These are phyloP conservation scores for Candida labiduridarum DNA, from an alignment of 1,139 yeast genomes.

Conservation along the genomic window DNA sequence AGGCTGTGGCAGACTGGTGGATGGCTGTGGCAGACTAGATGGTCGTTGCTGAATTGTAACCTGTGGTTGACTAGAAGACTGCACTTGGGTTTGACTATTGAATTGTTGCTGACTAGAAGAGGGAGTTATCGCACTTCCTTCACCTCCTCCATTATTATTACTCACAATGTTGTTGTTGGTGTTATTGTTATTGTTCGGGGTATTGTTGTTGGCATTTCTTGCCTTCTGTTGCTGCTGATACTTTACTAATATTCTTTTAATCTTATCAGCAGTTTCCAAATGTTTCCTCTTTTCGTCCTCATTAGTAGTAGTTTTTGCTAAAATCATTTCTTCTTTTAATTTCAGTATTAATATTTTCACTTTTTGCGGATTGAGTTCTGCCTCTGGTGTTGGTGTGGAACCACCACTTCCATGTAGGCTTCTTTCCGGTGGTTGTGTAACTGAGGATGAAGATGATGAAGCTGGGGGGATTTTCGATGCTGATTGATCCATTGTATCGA, in stretches of 20 bases:
- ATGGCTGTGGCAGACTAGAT: background rate
- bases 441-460: background rate
- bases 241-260: constrained; percentile 50
- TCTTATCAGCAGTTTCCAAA: constrained; percentile 65
- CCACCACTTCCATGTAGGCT: background rate
- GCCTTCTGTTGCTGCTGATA: constrained; percentile 40
- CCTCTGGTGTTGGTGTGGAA: constrained; percentile 17
- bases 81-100: background rate
- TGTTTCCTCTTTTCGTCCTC: constrained; percentile 68
- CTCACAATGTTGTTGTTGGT: constrained; percentile 6
- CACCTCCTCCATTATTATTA: background rate
- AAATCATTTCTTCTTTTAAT: constrained; percentile 62
- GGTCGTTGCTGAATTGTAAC: background rate
- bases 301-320: constrained; percentile 58
- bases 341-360: constrained; percentile 14
- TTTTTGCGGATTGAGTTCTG: constrained; percentile 17
- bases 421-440: background rate
- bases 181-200: background rate
- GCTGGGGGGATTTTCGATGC: background rate
- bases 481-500: constrained; percentile 4
- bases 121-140: background rate
- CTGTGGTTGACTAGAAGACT: constrained; percentile 5
- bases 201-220: constrained; percentile 24
- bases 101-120: constrained; percentile 2
- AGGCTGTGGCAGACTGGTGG: background rate